Conservation (phyloP, 1,139 yeast genomes). For the Hansenula anomala region DNA sequence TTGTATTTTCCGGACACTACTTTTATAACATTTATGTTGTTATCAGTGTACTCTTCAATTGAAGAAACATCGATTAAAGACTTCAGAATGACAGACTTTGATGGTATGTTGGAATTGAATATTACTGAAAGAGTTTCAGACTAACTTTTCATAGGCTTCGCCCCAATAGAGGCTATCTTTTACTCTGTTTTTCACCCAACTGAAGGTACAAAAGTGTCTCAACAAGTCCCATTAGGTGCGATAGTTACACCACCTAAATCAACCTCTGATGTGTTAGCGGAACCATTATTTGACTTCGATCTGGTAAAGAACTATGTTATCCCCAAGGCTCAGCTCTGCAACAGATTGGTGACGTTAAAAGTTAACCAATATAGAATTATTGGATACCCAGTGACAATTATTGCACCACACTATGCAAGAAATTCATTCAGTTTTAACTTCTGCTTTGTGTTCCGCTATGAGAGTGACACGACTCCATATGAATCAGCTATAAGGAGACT, state of each 20-base stretch:
- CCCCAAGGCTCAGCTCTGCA: slow-evolving; percentile 90
- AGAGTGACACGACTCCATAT: slow-evolving; percentile 78
- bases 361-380: slow-evolving; percentile 66
- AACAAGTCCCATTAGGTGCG: slow-evolving; percentile 79
- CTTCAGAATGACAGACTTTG: slow-evolving; percentile 12
- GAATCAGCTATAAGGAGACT: slow-evolving; percentile 80
- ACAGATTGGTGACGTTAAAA: slow-evolving; percentile 70
- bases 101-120: slow-evolving; percentile 8
- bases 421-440: slow-evolving; percentile 91
- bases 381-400: slow-evolving; percentile 89
- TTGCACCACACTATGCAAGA: slow-evolving; percentile 71
- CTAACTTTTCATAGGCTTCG: slow-evolving; percentile 44
- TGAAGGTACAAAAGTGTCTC: slow-evolving; percentile 90
- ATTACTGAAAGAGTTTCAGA: background rate
- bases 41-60: no score
- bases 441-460: slow-evolving; percentile 84
- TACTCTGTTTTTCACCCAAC: slow-evolving; percentile 93
- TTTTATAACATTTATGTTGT: no score
- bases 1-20: no score
- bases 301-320: slow-evolving; percentile 84
- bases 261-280: slow-evolving; percentile 28
- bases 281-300: slow-evolving; percentile 71
- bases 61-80: no score
- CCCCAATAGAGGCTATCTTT: slow-evolving; percentile 81
- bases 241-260: slow-evolving; percentile 34